phyloP scores from a whole-genome alignment of 176 grass and related monocot species.

The Neostapfia colusana region DNA sequence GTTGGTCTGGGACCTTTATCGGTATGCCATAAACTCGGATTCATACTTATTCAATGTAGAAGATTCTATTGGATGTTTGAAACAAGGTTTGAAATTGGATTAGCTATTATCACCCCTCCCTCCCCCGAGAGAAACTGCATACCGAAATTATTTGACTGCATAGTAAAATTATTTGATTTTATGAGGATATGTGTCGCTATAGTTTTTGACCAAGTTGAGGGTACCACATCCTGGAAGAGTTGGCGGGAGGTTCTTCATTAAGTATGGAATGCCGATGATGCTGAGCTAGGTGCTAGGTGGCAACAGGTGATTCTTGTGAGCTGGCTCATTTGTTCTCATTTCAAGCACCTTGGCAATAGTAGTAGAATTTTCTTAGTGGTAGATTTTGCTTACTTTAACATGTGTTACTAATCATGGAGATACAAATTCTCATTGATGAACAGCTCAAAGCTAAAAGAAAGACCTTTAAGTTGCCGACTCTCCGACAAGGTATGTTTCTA shows the following conservation, averaged over 20 bases:
- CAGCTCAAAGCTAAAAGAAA: constrained; percentile 86
- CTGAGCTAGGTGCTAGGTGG: constrained; percentile 89
- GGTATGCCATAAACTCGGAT: constrained; percentile 53
- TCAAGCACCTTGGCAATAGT: not conserved
- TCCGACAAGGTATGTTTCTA: constrained; percentile 74
- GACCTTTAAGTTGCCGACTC: constrained; percentile 77
- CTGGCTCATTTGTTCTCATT: constrained; percentile 31
- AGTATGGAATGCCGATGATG: constrained; percentile 85
- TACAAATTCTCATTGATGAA: constrained; percentile 28
- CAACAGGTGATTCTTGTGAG: constrained; percentile 73
- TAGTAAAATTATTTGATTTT: constrained; percentile 14
- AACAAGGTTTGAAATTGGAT: constrained; percentile 11
- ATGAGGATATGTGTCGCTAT: constrained; percentile 33
- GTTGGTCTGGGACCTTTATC: constrained; percentile 83
- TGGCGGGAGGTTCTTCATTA: constrained; percentile 91
- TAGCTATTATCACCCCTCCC: not conserved
- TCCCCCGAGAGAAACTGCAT: constrained; percentile 6
- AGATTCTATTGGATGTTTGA: constrained; percentile 25
- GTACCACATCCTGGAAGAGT: constrained; percentile 96
- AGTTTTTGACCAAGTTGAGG: constrained; percentile 89
- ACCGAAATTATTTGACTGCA: constrained; percentile 17
- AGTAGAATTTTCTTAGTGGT: not conserved
- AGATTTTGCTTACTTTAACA: constrained; percentile 1
- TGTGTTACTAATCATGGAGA: constrained; percentile 29
- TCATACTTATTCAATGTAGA: constrained; percentile 12